phyloP scores from a whole-genome alignment of 306 rosid genomes.

The Chamaecrista fasciculata region DNA sequence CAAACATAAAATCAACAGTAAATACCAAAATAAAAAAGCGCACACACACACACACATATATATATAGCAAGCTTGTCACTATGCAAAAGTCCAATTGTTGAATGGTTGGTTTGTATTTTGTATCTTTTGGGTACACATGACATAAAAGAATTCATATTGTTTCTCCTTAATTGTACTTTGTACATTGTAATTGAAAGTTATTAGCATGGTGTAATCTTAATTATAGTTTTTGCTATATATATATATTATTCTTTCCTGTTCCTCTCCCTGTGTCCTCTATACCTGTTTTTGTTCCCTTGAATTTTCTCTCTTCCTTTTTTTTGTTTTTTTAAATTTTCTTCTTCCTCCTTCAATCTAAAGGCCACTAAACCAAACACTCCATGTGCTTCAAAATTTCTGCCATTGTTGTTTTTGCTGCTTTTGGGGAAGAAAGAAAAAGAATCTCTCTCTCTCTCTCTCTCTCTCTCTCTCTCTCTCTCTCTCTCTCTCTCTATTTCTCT shows the following conservation, averaged over 20 bases:
- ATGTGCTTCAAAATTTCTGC: constrained; percentile 62
- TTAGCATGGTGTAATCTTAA: constrained; percentile 21
- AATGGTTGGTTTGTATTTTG: no score
- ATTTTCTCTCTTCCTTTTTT: constrained; percentile 3
- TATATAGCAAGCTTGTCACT: no score
- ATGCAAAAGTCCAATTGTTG: no score
- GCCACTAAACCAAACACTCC: constrained; percentile 68
- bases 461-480: background rate
- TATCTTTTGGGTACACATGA: no score
- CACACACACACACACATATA: no score
- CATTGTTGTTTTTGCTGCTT: constrained; percentile 51
- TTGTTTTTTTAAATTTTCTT: background rate
- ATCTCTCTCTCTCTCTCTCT: constrained; percentile 37
- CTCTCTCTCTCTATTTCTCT: no score
- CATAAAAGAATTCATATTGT: no score
- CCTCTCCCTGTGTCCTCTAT: background rate
- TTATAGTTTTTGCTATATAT: background rate
- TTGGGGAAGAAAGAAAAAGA: constrained; percentile 45
- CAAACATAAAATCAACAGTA: no score
- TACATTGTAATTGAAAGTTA: constrained; percentile 10
- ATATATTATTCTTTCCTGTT: no score
- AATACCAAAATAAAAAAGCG: no score
- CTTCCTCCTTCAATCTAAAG: constrained; percentile 32
- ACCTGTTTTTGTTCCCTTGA: background rate
- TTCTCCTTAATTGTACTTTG: background rate